These are phyloP conservation scores for Penicillium samsonianum DNA, from an alignment of 495 filamentous ascomycete species.

Conservation along the genomic window DNA sequence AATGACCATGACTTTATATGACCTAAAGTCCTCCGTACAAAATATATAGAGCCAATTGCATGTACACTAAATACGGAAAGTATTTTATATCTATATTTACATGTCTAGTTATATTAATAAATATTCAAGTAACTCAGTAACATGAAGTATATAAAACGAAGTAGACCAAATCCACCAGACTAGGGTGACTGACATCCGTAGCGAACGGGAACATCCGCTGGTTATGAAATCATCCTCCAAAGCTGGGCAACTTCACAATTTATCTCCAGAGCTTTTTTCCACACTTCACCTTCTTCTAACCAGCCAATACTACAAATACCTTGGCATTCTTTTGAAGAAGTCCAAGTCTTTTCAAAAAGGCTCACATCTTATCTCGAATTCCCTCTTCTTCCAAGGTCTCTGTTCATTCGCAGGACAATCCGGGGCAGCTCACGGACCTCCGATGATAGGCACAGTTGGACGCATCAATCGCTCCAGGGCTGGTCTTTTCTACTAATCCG, in stretches of 20 bases:
- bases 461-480: not conserved
- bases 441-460: constrained; percentile 8
- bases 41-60: too few species aligned
- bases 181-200: not conserved
- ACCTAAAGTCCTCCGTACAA: too few species aligned
- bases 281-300: too few species aligned
- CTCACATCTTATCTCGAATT: not conserved
- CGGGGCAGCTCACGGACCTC: constrained; percentile 14
- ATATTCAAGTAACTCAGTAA: too few species aligned
- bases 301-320: not conserved
- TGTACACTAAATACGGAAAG: too few species aligned
- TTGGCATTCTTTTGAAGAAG: not conserved
- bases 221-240: not conserved
- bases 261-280: not conserved
- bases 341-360: too few species aligned
- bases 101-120: too few species aligned
- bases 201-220: not conserved
- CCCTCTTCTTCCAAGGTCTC: not conserved
- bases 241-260: not conserved
- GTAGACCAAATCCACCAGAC: too few species aligned
- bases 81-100: too few species aligned
- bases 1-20: constrained; percentile 9
- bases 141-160: not conserved
- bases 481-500: constrained; percentile 7
- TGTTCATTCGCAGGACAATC: not conserved